A percentile compares a stretch with the other conserved stretches of the same genome.
Conservation (phyloP, 2,329 filamentous ascomycete species). For the Chaetomium globosum region DNA sequence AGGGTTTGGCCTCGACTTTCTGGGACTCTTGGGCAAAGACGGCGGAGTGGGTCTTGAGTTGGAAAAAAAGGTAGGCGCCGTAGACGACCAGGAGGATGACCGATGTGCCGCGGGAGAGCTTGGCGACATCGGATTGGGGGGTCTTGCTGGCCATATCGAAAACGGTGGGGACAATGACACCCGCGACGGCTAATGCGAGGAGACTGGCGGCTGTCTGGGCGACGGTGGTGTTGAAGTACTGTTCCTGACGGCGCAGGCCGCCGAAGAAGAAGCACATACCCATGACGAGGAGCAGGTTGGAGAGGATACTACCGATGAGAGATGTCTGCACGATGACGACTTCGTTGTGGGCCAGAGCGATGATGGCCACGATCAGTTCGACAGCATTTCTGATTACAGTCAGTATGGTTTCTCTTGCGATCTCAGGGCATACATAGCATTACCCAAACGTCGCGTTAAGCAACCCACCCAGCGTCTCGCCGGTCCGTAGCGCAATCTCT, state of each 20-base stretch:
- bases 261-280: constrained; percentile 93
- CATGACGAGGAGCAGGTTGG: constrained; percentile 84
- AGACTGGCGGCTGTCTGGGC: constrained; percentile 86
- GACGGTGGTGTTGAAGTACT: constrained; percentile 89
- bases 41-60: constrained; percentile 54
- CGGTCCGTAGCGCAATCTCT: constrained; percentile 78
- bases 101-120: constrained; percentile 61
- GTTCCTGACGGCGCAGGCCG: constrained; percentile 74
- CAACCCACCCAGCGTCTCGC: constrained; percentile 84
- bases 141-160: constrained; percentile 63
- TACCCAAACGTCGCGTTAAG: constrained; percentile 89
- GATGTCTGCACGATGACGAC: constrained; percentile 90
- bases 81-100: constrained; percentile 81
- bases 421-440: constrained; percentile 37
- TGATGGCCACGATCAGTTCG: constrained; percentile 84
- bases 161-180: constrained; percentile 86
- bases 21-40: constrained; percentile 63
- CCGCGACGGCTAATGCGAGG: constrained; percentile 75
- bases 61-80: constrained; percentile 67
- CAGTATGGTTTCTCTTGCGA: constrained; percentile 1
- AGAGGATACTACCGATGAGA: constrained; percentile 86
- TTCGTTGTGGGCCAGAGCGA: constrained; percentile 73
- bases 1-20: constrained; percentile 68
- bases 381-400: constrained; percentile 68
- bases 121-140: constrained; percentile 54